Evolutionary conservation across 352 stramenopile genomes (phyloP).

Genomic region (Phytopythium kandeliae): DNA sequence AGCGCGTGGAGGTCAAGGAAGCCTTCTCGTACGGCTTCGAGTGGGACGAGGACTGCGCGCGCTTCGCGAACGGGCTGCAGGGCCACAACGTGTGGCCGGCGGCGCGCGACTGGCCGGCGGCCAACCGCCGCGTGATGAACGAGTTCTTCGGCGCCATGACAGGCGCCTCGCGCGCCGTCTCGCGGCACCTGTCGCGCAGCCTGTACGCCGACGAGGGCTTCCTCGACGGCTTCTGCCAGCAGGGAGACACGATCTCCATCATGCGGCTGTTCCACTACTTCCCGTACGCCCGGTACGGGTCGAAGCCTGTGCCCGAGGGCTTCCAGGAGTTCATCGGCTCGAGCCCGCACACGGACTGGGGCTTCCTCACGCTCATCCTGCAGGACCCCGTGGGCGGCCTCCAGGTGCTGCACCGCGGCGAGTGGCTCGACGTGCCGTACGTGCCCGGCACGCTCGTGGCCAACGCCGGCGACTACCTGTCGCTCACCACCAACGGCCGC

Average conservation of each 20-base stretch:
- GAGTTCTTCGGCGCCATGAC: slow-evolving; percentile 58
- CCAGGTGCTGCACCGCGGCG: slow-evolving; percentile 60
- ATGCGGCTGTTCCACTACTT: slow-evolving; percentile 86
- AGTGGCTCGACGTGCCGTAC: slow-evolving; percentile 75
- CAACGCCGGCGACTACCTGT: slow-evolving; percentile 81
- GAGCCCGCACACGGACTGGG: slow-evolving; percentile 82
- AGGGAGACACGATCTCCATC: slow-evolving; percentile 79
- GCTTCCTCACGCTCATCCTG: slow-evolving; percentile 80
- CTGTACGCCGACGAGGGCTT: slow-evolving; percentile 47
- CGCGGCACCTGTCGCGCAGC: slow-evolving; percentile 36
- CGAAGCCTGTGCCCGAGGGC: slow-evolving; percentile 19
- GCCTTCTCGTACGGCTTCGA: slow-evolving; percentile 82
- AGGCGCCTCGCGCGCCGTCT: slow-evolving; percentile 40
- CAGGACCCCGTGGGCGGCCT: slow-evolving; percentile 68
- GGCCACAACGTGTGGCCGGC: slow-evolving; percentile 65
- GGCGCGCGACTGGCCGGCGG: slow-evolving; percentile 17
- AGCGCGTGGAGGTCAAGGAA: slow-evolving; percentile 79
- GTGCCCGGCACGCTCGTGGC: slow-evolving; percentile 65
- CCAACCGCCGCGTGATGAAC: slow-evolving; percentile 38
- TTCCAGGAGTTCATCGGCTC: slow-evolving; percentile 72
- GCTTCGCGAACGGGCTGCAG: slow-evolving; percentile 61
- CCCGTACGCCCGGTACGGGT: slow-evolving; percentile 50
- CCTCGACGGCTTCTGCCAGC: slow-evolving; percentile 49
- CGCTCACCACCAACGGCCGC: slow-evolving; percentile 54
- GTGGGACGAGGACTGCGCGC: slow-evolving; percentile 24